phyloP scores from a whole-genome alignment of 169 alveolate genomes.

The Eimeria maxima region DNA sequence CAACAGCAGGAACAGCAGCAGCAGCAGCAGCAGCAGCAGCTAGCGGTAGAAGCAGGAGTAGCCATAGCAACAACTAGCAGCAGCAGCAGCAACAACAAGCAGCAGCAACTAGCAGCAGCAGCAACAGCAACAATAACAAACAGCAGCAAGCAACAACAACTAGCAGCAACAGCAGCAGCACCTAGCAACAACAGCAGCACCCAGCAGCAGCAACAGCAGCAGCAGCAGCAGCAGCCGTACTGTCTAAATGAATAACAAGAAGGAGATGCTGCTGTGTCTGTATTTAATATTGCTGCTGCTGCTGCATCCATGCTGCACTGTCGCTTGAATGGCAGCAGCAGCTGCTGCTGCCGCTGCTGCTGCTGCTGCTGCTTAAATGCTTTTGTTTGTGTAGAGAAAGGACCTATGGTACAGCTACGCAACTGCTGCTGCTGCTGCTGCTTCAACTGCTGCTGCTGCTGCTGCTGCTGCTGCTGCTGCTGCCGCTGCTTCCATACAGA shows the following conservation, averaged over 20 bases:
- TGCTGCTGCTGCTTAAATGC: neutral
- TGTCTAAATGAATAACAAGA: neutral
- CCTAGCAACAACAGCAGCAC: too few relatives aligned
- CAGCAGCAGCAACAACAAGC: neutral
- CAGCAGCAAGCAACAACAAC: neutral
- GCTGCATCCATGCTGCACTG: slow-evolving; percentile 1
- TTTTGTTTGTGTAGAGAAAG: neutral
- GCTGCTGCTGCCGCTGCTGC: neutral
- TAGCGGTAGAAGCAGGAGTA: neutral
- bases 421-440: neutral
- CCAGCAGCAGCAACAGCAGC: neutral
- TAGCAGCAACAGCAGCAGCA: neutral
- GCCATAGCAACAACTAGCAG: neutral
- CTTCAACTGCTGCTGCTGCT: neutral
- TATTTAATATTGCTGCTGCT: neutral
- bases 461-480: neutral
- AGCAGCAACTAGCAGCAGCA: neutral
- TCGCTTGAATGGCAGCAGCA: neutral
- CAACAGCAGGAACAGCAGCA: too few relatives aligned
- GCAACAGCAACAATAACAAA: neutral
- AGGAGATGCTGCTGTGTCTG: neutral
- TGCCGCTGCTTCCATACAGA: slow-evolving; percentile 24
- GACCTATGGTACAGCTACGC: too few relatives aligned
- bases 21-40: neutral
- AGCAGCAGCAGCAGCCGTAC: neutral